These are phyloP conservation scores for Aureobasidium sp. DNA, from an alignment of 2,329 filamentous ascomycete genomes.

Conservation along the genomic window DNA sequence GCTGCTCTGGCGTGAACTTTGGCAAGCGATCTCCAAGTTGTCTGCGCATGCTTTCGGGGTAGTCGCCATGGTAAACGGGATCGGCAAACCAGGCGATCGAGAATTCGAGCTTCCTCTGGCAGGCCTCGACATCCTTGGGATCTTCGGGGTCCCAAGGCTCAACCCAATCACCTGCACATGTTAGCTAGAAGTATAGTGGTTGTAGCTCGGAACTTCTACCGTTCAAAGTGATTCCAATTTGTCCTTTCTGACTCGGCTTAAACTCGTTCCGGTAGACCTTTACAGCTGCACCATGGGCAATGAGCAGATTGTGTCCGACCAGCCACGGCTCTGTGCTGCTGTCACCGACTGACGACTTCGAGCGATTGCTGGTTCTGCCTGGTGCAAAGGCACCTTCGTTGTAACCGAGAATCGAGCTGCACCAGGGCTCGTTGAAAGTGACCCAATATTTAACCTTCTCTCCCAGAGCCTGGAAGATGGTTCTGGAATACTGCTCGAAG, in stretches of 20 bases:
- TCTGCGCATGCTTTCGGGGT: slow-evolving; percentile 33
- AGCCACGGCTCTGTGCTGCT: slow-evolving; percentile 73
- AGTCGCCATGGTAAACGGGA: slow-evolving; percentile 70
- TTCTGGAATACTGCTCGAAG: slow-evolving; percentile 69
- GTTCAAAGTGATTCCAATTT: slow-evolving; percentile 84
- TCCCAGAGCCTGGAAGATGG: slow-evolving; percentile 65
- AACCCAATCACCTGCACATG: slow-evolving; percentile 53
- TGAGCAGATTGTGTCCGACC: slow-evolving; percentile 70
- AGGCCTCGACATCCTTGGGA: slow-evolving; percentile 66
- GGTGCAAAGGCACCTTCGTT: slow-evolving; percentile 72
- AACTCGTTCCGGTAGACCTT: slow-evolving; percentile 79
- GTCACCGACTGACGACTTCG: slow-evolving; percentile 64
- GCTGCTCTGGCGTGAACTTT: slow-evolving; percentile 29
- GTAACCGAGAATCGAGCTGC: slow-evolving; percentile 73
- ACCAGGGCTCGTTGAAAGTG: slow-evolving; percentile 79
- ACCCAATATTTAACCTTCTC: slow-evolving; percentile 81
- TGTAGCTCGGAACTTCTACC: slow-evolving; percentile 40
- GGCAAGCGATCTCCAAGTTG: slow-evolving; percentile 30
- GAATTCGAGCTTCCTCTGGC: slow-evolving; percentile 77
- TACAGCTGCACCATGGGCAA: slow-evolving; percentile 74
- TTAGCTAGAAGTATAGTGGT: slow-evolving; percentile 15
- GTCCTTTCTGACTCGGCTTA: slow-evolving; percentile 62
- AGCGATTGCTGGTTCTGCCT: slow-evolving; percentile 70
- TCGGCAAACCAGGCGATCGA: slow-evolving; percentile 84
- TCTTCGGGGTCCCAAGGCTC: slow-evolving; percentile 78